A percentile compares a stretch with the other conserved stretches of the same genome.
Evolutionary conservation across 805 yeast genomes (phyloP).

Genomic region (Metschnikowia lachancei): DNA sequence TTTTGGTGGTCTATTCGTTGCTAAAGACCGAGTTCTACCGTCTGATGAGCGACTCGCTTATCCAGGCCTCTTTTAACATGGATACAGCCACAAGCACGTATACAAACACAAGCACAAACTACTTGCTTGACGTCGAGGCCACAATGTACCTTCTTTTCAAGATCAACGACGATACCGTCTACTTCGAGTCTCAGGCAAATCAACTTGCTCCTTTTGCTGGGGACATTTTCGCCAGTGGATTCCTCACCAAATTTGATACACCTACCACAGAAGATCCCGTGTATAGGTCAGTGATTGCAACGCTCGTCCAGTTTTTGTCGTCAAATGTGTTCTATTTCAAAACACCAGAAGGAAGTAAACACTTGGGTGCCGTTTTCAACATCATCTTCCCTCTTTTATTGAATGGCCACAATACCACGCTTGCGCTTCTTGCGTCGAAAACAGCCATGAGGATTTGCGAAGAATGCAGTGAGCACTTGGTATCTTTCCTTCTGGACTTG

Average conservation of each 20-base stretch:
- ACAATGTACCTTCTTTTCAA: constrained; percentile 57
- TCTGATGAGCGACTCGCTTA: constrained; percentile 39
- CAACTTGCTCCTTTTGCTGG: constrained; percentile 27
- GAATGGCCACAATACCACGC: constrained; percentile 36
- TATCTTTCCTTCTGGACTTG: constrained; percentile 45
- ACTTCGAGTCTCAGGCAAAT: constrained; percentile 30
- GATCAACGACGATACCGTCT: constrained; percentile 50
- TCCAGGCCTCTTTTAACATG: constrained; percentile 19
- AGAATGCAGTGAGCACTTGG: constrained; percentile 45
- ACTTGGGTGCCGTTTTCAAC: constrained; percentile 51
- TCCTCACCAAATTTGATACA: constrained; percentile 22
- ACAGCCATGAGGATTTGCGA: constrained; percentile 61
- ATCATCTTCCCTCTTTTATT: constrained; percentile 44
- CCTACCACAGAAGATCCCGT: constrained; percentile 9
- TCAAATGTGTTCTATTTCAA: constrained; percentile 60
- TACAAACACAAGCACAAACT: background rate
- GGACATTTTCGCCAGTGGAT: constrained; percentile 23
- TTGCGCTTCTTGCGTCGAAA: constrained; percentile 40
- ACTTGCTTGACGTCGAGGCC: constrained; percentile 49
- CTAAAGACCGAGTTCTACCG: constrained; percentile 53
- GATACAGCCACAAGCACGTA: background rate
- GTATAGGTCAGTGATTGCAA: constrained; percentile 21
- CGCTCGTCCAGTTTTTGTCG: constrained; percentile 39
- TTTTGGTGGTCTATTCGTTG: constrained; percentile 67
- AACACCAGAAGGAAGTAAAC: constrained; percentile 40